Conservation (phyloP, 163 green algal genomes). For the Prototheca wickerhamii region DNA sequence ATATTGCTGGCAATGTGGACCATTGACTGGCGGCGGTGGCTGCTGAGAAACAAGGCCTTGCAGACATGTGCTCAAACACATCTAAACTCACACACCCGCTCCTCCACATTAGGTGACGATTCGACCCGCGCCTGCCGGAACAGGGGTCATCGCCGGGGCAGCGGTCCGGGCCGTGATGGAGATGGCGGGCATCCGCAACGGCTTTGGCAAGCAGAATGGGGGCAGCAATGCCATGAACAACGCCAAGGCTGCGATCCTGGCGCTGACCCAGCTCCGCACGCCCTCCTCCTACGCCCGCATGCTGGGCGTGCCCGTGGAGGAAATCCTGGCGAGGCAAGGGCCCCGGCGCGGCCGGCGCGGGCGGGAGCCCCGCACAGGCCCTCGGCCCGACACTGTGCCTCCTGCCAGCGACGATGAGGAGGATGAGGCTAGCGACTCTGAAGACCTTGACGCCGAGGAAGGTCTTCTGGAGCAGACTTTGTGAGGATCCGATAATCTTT, state of each 20-base stretch:
- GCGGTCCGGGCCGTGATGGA: slow-evolving; percentile 85
- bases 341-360: too few relatives aligned
- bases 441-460: too few relatives aligned
- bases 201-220: slow-evolving; percentile 89
- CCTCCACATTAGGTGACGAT: slow-evolving; percentile 64
- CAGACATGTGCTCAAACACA: not conserved
- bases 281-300: slow-evolving; percentile 57
- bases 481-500: too few relatives aligned
- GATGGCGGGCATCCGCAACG: slow-evolving; percentile 89
- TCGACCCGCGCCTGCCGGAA: slow-evolving; percentile 80
- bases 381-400: too few relatives aligned
- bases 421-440: too few relatives aligned
- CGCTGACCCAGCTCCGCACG: slow-evolving; percentile 67
- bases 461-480: too few relatives aligned
- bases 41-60: not conserved
- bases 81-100: not conserved
- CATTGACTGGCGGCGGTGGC: not conserved
- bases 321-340: slow-evolving; percentile 31
- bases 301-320: slow-evolving; percentile 67
- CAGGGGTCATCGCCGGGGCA: slow-evolving; percentile 74
- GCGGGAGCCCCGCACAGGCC: too few relatives aligned
- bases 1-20: too few relatives aligned
- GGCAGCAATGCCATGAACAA: slow-evolving; percentile 87
- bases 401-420: too few relatives aligned
- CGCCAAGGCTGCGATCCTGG: slow-evolving; percentile 77